These are phyloP conservation scores for Ensete ventricosum DNA, from an alignment of 176 grass and related monocot genomes.

Conservation along the genomic window DNA sequence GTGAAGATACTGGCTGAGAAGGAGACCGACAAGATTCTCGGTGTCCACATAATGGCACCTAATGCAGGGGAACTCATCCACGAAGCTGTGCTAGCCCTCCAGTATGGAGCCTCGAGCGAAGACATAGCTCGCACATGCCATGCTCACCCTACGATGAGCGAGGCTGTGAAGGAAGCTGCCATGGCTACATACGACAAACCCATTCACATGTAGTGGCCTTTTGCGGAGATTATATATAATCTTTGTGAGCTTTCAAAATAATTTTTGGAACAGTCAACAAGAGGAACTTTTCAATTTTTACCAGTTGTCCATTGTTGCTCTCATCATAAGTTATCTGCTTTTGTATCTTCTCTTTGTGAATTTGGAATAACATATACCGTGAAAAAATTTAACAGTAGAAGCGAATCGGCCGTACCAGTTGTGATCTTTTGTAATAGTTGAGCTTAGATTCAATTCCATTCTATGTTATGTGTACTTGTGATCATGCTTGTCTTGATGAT, in stretches of 20 bases:
- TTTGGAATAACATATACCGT: too few species aligned
- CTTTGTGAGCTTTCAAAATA: conserved; percentile 1
- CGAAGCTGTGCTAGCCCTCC: conserved; percentile 66
- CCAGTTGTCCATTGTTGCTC: neutral
- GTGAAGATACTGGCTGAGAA: conserved; percentile 82
- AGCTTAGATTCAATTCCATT: too few species aligned
- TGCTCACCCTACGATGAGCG: conserved; percentile 75
- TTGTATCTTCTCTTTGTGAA: too few species aligned
- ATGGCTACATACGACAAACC: conserved; percentile 64
- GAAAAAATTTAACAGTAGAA: too few species aligned
- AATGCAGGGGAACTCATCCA: conserved; percentile 77
- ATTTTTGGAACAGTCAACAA: neutral
- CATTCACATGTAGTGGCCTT: conserved; percentile 44
- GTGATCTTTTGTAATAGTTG: too few species aligned
- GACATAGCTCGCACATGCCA: conserved; percentile 79
- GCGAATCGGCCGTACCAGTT: too few species aligned
- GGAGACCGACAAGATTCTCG: conserved; percentile 69
- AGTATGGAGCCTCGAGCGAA: conserved; percentile 75
- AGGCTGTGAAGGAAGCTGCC: conserved; percentile 83
- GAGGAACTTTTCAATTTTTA: conserved; percentile 1
- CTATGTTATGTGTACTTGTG: too few species aligned
- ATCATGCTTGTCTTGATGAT: too few species aligned
- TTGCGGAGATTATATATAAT: conserved; percentile 1
- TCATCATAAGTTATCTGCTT: too few species aligned
- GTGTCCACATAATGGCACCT: conserved; percentile 79